A percentile compares a stretch with the other conserved stretches of the same genome.
These are phyloP conservation scores for Wickerhamiella sergipiensis DNA, from an alignment of 805 yeast genomes.

Conservation along the genomic window DNA sequence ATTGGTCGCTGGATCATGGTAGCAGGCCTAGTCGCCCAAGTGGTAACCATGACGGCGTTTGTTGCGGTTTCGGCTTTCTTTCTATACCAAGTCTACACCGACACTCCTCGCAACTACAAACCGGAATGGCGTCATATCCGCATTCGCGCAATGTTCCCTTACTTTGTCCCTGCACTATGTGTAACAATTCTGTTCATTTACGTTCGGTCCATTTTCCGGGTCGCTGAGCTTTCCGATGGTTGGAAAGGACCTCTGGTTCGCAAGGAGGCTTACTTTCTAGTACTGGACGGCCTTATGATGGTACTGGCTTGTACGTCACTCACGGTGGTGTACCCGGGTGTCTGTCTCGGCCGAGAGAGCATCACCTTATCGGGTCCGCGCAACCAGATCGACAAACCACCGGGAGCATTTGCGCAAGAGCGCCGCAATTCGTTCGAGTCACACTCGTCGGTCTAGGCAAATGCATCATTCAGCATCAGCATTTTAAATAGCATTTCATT, in stretches of 20 bases:
- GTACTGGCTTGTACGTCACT: conserved; percentile 33
- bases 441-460: too few relatives aligned
- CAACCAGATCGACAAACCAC: too few relatives aligned
- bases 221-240: conserved; percentile 58
- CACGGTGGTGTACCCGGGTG: conserved; percentile 51
- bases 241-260: conserved; percentile 54
- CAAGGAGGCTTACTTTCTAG: conserved; percentile 45
- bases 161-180: conserved; percentile 15
- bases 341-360: conserved; percentile 30
- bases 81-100: conserved; percentile 19
- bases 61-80: conserved; percentile 28
- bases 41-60: conserved; percentile 51
- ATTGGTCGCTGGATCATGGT: conserved; percentile 55
- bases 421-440: too few relatives aligned
- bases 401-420: too few relatives aligned
- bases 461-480: too few relatives aligned
- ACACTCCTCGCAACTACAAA: conserved; percentile 8
- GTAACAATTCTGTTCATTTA: conserved; percentile 40
- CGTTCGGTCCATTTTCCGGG: conserved; percentile 58
- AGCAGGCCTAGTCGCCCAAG: conserved; percentile 69
- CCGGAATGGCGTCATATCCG: conserved; percentile 12
- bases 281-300: conserved; percentile 52
- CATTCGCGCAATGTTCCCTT: conserved; percentile 13
- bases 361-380: conserved; percentile 3
- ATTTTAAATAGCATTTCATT: too few relatives aligned